These are phyloP conservation scores for Coemansia biformis DNA, from an alignment of 192 early-diverging fungal genomes.

Conservation along the genomic window DNA sequence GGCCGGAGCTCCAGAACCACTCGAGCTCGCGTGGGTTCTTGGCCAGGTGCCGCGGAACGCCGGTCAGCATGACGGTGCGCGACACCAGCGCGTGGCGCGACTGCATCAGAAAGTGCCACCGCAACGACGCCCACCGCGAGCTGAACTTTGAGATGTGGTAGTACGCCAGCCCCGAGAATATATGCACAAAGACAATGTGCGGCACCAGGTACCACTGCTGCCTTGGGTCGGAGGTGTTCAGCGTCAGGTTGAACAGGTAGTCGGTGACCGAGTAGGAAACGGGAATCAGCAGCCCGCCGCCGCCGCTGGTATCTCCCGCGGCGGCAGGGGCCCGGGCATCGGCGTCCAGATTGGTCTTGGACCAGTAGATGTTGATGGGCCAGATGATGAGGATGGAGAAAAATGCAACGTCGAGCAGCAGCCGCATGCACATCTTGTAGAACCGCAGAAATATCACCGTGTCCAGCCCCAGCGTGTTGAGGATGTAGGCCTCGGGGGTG, in stretches of 20 bases:
- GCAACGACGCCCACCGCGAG: conserved; percentile 48
- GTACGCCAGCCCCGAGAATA: conserved; percentile 49
- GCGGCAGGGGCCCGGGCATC: neutral
- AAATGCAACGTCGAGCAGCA: conserved; percentile 38
- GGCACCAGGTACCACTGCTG: conserved; percentile 42
- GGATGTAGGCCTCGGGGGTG: conserved; percentile 49
- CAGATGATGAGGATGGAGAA: conserved; percentile 40
- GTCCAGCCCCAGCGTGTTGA: conserved; percentile 50
- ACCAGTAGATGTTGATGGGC: conserved; percentile 49
- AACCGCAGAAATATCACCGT: conserved; percentile 50
- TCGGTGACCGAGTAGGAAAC: conserved; percentile 36
- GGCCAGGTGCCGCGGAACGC: conserved; percentile 54
- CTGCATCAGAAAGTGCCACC: conserved; percentile 52
- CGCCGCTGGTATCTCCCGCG: no score
- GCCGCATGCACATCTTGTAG: conserved; percentile 48
- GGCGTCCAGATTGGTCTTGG: conserved; percentile 30
- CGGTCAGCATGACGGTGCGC: conserved; percentile 66
- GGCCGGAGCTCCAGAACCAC: conserved; percentile 57
- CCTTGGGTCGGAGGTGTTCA: conserved; percentile 26
- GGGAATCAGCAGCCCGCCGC: conserved; percentile 12
- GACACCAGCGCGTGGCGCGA: conserved; percentile 46
- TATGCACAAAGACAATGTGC: conserved; percentile 47
- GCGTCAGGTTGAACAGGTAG: conserved; percentile 49
- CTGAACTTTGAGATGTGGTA: conserved; percentile 49
- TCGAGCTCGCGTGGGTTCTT: conserved; percentile 55